Evolutionary conservation across 495 filamentous ascomycete species (phyloP), one percentile per base, ranked within the genome.

Genomic region (Cenococcum geophilum): DNA sequence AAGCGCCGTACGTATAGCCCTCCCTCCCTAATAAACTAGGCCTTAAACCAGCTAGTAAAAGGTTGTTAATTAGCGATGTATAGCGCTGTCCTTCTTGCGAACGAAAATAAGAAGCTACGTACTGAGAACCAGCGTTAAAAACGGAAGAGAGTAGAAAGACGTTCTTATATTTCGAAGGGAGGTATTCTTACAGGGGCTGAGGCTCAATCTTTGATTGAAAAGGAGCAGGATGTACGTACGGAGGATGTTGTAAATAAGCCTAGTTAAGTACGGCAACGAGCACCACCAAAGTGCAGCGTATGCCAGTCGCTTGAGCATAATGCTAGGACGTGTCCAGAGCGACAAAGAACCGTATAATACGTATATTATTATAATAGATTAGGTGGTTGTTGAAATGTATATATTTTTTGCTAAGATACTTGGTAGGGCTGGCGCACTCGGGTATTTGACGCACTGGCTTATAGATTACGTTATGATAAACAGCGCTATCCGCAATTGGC

Each of bases 301-400:
- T 57, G 14, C 36, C 14, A 40, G 40, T 43, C 43, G 21, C 40
- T 42, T 43, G 43, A 20, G 9, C 18, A 36, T 37, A 18, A 43
- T 40, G 16, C 36, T 57, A 42, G 20, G 14, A 43, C 43, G 43
- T 21, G 21, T 16, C 32, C 34, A 16, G 14, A 1, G 43, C 20
- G 10, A 6, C 34, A 22, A 0, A 1, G 21, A 14, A 37, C 37
- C 43, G 43, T 11, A 42, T 12, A 40, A 40, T 40, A 42, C 20
- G 25, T 57, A 20, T 57, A 43, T 16, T 16, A 40, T 11, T 45
- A 11, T 5, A 57, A 45, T 36, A 40, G 10, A 57, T 57, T 45
- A 57, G 40, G 27, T 42, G 40, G 4, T 57, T 57, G 0, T 45
- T 57, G 40, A 57, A 57, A 57, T 40, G 43, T 43, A 57, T 57